Evolutionary conservation across 2,329 filamentous ascomycete species (phyloP).

Genomic region (Arthroderma uncinatum): DNA sequence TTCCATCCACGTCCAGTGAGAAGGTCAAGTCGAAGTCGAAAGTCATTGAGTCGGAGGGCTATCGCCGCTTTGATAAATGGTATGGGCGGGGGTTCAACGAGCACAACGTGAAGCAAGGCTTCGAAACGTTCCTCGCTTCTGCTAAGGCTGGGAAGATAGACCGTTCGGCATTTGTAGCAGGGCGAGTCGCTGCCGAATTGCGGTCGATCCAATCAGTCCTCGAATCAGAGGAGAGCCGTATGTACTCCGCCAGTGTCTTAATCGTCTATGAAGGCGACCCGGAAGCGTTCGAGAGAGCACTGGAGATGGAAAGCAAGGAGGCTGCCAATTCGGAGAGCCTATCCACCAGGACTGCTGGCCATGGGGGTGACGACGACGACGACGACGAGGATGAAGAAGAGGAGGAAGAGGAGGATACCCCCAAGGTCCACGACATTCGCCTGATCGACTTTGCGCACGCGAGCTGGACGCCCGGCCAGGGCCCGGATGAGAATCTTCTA

Average conservation of each 20-base stretch:
- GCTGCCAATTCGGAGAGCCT: slow-evolving; percentile 22
- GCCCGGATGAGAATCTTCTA: slow-evolving; percentile 75
- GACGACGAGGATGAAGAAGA: slow-evolving; percentile 39
- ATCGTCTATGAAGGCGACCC: slow-evolving; percentile 57
- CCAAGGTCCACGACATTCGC: slow-evolving; percentile 66
- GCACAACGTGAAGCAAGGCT: slow-evolving; percentile 46
- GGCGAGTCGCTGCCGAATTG: slow-evolving; percentile 33
- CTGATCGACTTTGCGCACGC: slow-evolving; percentile 98
- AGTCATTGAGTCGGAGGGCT: slow-evolving; percentile 40
- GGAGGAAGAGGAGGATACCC: slow-evolving; percentile 44
- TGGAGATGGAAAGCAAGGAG: slow-evolving; percentile 27
- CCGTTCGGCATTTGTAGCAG: slow-evolving; percentile 35
- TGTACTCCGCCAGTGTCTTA: slow-evolving; percentile 56
- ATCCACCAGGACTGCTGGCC: slow-evolving; percentile 15
- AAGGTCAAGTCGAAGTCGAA: slow-evolving; percentile 37
- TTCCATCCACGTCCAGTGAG: slow-evolving; percentile 40
- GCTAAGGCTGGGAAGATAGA: slow-evolving; percentile 32
- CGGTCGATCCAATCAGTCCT: slow-evolving; percentile 38
- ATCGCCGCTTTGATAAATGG: slow-evolving; percentile 53
- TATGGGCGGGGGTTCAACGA: slow-evolving; percentile 51
- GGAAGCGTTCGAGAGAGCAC: slow-evolving; percentile 41
- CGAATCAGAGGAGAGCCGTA: slow-evolving; percentile 50
- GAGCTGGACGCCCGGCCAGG: slow-evolving; percentile 65
- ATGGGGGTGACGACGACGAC: slow-evolving; percentile 18
- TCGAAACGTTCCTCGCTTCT: slow-evolving; percentile 46